These are phyloP conservation scores for Arxiozyma slooffiae DNA, from an alignment of 1,139 yeast species.

Conservation along the genomic window DNA sequence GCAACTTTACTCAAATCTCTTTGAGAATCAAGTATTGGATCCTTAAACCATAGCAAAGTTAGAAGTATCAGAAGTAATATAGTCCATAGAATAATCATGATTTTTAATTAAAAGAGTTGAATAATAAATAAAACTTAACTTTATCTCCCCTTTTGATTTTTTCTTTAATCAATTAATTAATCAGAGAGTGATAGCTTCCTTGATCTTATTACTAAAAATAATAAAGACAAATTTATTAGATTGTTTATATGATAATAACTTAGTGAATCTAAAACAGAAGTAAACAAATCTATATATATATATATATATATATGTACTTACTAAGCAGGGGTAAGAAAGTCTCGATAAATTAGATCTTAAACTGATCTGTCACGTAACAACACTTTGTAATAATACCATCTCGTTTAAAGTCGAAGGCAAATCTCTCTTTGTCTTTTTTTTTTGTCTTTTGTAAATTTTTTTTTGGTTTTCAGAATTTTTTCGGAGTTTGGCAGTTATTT, in stretches of 20 bases:
- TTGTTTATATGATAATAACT: no score
- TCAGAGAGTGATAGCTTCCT: background rate
- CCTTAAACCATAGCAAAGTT: conserved; percentile 16
- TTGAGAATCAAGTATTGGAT: conserved; percentile 27
- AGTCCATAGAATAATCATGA: background rate
- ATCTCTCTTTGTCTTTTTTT: background rate
- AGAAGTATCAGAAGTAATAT: background rate
- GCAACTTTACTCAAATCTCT: conserved; percentile 50
- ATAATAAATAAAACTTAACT: no score
- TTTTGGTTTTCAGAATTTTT: background rate
- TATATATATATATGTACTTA: background rate
- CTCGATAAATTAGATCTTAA: background rate
- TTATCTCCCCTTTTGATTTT: background rate
- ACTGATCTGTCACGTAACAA: background rate
- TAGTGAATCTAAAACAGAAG: background rate
- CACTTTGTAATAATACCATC: background rate
- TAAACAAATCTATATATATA: no score
- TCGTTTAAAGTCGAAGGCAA: background rate
- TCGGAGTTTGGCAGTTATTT: background rate
- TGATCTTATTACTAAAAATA: background rate
- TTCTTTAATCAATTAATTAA: no score
- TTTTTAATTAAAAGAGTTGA: no score
- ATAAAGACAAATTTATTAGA: no score
- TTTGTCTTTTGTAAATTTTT: no score
- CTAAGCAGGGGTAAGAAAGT: background rate